phyloP scores from a whole-genome alignment of 192 early-diverging fungal genomes.

The Fimicolochytrium jonesii region DNA sequence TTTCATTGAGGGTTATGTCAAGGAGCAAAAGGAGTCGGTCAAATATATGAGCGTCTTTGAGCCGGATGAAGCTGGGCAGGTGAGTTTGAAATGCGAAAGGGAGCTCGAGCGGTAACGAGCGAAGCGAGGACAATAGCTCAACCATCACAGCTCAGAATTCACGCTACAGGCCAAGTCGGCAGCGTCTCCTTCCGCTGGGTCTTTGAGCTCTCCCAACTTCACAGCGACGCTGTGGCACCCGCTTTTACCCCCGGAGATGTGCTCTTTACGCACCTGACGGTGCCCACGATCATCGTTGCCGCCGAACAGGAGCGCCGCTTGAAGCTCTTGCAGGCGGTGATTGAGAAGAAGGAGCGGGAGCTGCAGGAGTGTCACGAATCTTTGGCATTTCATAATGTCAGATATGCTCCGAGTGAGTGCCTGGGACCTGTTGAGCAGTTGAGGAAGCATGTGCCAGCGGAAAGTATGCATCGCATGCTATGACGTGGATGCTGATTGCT shows the following conservation, averaged over 20 bases:
- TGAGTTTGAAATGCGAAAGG: too few relatives aligned
- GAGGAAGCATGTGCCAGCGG: too few relatives aligned
- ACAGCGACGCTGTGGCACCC: background rate
- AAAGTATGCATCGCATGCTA: too few relatives aligned
- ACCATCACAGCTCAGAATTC: constrained; percentile 1
- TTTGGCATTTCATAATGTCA: background rate
- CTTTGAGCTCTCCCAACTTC: constrained; percentile 11
- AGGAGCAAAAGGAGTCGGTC: constrained; percentile 4
- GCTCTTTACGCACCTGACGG: background rate
- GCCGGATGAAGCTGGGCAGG: constrained; percentile 17
- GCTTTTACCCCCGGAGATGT: constrained; percentile 3
- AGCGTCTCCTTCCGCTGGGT: constrained; percentile 11
- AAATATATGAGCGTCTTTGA: constrained; percentile 14
- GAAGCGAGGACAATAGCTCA: background rate
- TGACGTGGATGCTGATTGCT: too few relatives aligned
- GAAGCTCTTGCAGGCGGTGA: background rate
- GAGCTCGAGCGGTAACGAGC: background rate
- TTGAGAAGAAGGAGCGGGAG: constrained; percentile 16
- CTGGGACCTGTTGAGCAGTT: too few relatives aligned
- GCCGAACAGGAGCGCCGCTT: constrained; percentile 12
- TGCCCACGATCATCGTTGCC: background rate
- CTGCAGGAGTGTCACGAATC: constrained; percentile 11
- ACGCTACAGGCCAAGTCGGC: constrained; percentile 3
- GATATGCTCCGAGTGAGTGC: constrained; percentile 6
- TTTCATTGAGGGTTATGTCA: constrained; percentile 3